These are phyloP conservation scores for Gossypium herbaceum DNA, from an alignment of 345 rosid genomes.

Conservation along the genomic window DNA sequence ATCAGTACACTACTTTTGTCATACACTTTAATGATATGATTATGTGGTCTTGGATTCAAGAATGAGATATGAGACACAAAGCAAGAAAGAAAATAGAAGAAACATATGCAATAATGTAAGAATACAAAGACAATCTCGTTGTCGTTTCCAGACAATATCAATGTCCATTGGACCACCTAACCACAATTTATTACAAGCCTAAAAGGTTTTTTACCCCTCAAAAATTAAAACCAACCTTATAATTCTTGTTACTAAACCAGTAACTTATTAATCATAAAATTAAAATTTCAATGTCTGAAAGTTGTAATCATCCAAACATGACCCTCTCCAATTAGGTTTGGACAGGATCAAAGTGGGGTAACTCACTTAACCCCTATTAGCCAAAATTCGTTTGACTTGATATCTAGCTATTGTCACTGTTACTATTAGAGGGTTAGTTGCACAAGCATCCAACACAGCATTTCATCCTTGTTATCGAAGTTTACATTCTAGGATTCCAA, in stretches of 20 bases:
- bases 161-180: not conserved
- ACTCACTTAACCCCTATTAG: too few species aligned
- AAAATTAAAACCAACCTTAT: too few species aligned
- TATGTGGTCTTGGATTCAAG: slow-evolving; percentile 2
- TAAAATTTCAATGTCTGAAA: not conserved
- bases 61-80: not conserved
- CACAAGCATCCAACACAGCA: too few species aligned
- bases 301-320: not conserved
- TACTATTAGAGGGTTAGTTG: too few species aligned
- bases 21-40: not conserved
- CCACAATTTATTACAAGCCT: too few species aligned
- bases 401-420: too few species aligned
- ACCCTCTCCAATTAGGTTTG: not conserved
- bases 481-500: too few species aligned
- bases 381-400: too few species aligned
- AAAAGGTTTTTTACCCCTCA: too few species aligned
- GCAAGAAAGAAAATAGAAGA: not conserved
- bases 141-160: not conserved
- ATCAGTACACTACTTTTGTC: not conserved
- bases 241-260: too few species aligned
- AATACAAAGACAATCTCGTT: not conserved
- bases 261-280: not conserved
- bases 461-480: too few species aligned
- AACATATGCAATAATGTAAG: not conserved
- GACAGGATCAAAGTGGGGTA: too few species aligned